Evolutionary conservation across 352 stramenopile species (phyloP).

Genomic region (Phytopythium chamaehyphon): DNA sequence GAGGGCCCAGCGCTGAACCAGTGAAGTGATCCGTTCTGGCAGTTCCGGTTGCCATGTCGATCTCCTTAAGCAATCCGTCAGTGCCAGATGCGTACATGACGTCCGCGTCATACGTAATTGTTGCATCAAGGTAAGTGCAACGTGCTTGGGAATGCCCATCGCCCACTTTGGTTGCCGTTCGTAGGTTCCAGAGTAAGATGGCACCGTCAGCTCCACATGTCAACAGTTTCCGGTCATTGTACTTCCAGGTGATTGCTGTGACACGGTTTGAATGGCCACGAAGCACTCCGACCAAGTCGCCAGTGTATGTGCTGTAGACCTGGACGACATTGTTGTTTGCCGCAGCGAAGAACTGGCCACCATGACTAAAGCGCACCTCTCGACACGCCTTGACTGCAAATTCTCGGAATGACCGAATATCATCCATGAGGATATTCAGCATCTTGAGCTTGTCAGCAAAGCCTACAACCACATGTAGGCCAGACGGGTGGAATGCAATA

Average conservation of each 20-base stretch:
- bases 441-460: slow-evolving; percentile 93
- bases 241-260: slow-evolving; percentile 76
- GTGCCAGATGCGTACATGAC: slow-evolving; percentile 89
- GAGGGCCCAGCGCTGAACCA: slow-evolving; percentile 53
- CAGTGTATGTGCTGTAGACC: slow-evolving; percentile 79
- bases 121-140: slow-evolving; percentile 68
- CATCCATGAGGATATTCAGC: slow-evolving; percentile 94
- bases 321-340: slow-evolving; percentile 88
- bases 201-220: slow-evolving; percentile 73
- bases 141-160: slow-evolving; percentile 75
- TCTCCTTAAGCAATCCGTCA: slow-evolving; percentile 87
- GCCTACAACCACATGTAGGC: slow-evolving; percentile 85
- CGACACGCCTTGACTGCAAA: slow-evolving; percentile 90
- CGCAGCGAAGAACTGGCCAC: slow-evolving; percentile 88
- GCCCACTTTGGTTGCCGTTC: slow-evolving; percentile 65
- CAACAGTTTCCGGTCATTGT: slow-evolving; percentile 70
- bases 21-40: slow-evolving; percentile 52
- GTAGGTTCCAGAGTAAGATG: slow-evolving; percentile 76
- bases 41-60: slow-evolving; percentile 72
- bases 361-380: slow-evolving; percentile 89
- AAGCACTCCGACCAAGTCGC: slow-evolving; percentile 62
- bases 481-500: slow-evolving; percentile 90
- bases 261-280: slow-evolving; percentile 82
- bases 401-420: slow-evolving; percentile 89
- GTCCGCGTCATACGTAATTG: slow-evolving; percentile 53